These are phyloP conservation scores for Penicillium expansum DNA, from an alignment of 2,329 filamentous ascomycete genomes.

Conservation along the genomic window DNA sequence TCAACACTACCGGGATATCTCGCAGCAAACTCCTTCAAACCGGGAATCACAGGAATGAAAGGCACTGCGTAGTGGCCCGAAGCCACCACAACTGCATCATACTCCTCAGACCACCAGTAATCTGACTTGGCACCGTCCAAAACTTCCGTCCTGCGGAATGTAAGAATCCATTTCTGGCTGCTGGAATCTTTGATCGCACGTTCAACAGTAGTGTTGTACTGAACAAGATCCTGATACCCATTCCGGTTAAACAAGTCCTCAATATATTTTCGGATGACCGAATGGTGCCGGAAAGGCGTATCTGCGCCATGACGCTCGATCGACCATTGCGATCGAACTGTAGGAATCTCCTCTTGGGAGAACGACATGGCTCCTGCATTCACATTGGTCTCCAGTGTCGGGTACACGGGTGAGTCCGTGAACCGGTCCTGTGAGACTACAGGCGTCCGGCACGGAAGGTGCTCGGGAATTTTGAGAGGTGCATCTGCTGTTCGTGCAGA, in stretches of 20 bases:
- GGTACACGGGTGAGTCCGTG: slow-evolving; percentile 60
- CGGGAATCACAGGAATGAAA: slow-evolving; percentile 46
- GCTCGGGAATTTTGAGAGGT: slow-evolving; percentile 47
- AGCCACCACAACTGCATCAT: slow-evolving; percentile 61
- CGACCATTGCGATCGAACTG: slow-evolving; percentile 41
- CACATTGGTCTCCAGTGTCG: slow-evolving; percentile 65
- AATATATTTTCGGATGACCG: slow-evolving; percentile 56
- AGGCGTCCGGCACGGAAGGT: slow-evolving; percentile 49
- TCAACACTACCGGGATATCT: slow-evolving; percentile 39
- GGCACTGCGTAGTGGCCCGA: slow-evolving; percentile 62
- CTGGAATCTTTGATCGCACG: slow-evolving; percentile 50
- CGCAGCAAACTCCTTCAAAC: slow-evolving; percentile 41
- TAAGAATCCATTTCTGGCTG: slow-evolving; percentile 53
- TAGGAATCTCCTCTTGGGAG: slow-evolving; percentile 55
- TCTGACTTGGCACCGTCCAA: slow-evolving; percentile 39
- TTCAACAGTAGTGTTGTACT: slow-evolving; percentile 60
- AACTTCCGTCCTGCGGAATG: slow-evolving; percentile 44
- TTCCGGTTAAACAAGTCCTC: slow-evolving; percentile 54
- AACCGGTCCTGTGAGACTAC: slow-evolving; percentile 50
- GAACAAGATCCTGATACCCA: slow-evolving; percentile 50
- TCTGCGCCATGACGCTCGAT: slow-evolving; percentile 53
- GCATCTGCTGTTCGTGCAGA: slow-evolving; percentile 52
- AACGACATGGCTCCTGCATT: slow-evolving; percentile 60
- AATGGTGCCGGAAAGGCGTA: slow-evolving; percentile 63
- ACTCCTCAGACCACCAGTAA: slow-evolving; percentile 62